phyloP scores from a whole-genome alignment of 371 early-diverging fungal genomes.

The Mucor circinelloides region DNA sequence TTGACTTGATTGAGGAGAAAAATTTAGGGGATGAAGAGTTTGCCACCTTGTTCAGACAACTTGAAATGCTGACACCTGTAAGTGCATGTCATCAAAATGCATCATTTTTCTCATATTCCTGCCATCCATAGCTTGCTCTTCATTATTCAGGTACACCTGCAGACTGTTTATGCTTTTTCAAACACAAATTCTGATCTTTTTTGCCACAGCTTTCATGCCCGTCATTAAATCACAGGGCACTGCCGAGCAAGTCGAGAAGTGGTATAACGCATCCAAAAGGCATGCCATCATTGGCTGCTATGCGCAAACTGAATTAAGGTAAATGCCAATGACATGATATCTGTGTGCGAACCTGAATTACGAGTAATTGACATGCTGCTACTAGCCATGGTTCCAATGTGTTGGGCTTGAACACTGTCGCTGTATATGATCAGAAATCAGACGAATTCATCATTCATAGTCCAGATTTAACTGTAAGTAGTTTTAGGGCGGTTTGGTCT shows the following conservation, averaged over 20 bases:
- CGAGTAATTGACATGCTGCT: background rate
- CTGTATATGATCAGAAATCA: conserved; percentile 73
- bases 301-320: conserved; percentile 84
- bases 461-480: conserved; percentile 65
- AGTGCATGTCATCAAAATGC: conserved; percentile 5
- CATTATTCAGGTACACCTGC: conserved; percentile 46
- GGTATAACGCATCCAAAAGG: conserved; percentile 66
- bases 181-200: background rate
- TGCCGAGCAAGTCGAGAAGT: conserved; percentile 69
- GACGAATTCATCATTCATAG: conserved; percentile 86
- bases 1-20: conserved; percentile 49
- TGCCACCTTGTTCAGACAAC: conserved; percentile 23
- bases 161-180: background rate
- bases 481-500: background rate
- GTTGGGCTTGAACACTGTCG: conserved; percentile 82
- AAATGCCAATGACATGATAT: conserved; percentile 10
- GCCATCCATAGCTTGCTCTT: conserved; percentile 43
- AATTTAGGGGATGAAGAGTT: conserved; percentile 32
- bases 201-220: conserved; percentile 65
- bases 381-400: conserved; percentile 77
- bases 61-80: conserved; percentile 53
- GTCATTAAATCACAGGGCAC: conserved; percentile 74
- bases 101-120: background rate
- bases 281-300: conserved; percentile 85
- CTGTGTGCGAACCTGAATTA: background rate